Conservation (phyloP, 2,329 filamentous ascomycete genomes). For the Bretziella fagacearum region DNA sequence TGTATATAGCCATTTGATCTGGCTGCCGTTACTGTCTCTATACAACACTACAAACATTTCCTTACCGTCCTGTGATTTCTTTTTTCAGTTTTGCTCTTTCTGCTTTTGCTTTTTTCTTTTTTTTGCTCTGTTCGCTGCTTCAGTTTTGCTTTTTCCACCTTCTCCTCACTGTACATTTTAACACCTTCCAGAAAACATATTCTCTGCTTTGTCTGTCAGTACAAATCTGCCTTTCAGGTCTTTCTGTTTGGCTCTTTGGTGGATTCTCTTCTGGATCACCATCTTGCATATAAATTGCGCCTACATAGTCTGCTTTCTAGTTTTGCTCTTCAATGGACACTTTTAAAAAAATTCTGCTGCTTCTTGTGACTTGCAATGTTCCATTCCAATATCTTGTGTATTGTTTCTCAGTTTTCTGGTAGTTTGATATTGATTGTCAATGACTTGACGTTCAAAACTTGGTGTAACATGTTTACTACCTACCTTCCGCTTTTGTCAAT, state of each 20-base stretch:
- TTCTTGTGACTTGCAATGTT: not conserved
- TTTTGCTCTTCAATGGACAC: slow-evolving; percentile 7
- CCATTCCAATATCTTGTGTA: not conserved
- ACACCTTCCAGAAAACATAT: not conserved
- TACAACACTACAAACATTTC: not conserved
- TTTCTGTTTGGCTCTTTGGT: not conserved
- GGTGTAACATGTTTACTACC: not conserved
- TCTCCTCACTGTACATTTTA: not conserved
- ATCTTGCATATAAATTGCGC: slow-evolving; percentile 4
- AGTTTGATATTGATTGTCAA: not conserved
- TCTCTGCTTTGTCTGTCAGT: slow-evolving; percentile 1
- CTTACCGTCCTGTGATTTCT: slow-evolving; percentile 1
- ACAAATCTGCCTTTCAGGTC: not conserved
- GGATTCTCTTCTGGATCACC: slow-evolving; percentile 1
- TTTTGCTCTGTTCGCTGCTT: slow-evolving; percentile 4
- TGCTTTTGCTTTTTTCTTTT: slow-evolving; percentile 3
- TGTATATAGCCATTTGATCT: slow-evolving; percentile 8
- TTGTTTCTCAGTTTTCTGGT: too few relatives aligned
- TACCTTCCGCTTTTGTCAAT: too few relatives aligned
- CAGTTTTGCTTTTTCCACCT: not conserved
- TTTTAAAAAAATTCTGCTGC: not conserved
- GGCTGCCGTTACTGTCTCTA: slow-evolving; percentile 7
- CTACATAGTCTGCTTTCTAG: slow-evolving; percentile 5
- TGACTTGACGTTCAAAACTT: not conserved
- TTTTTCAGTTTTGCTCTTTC: too few relatives aligned